Percentiles rank a stretch among this genome's conserved stretches.
Evolutionary conservation across 2,329 filamentous ascomycete species (phyloP).

Genomic region (Trichoderma harzianum): DNA sequence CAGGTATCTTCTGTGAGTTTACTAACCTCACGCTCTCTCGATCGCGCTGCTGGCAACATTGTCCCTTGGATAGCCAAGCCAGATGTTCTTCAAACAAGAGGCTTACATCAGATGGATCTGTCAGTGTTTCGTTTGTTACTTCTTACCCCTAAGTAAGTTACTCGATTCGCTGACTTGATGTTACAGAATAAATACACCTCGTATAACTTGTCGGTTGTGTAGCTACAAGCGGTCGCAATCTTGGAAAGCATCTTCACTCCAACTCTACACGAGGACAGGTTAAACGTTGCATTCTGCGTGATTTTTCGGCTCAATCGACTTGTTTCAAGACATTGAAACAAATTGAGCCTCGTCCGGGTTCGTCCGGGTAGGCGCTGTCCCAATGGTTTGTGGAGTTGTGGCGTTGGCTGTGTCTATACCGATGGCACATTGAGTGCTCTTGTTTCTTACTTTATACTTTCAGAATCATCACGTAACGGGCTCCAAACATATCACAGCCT

Average conservation of each 20-base stretch:
- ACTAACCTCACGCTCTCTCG: background rate
- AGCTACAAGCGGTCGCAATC: background rate
- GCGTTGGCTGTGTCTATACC: background rate
- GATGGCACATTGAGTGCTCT: background rate
- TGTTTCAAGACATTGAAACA: background rate
- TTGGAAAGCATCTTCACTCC: background rate
- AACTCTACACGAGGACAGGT: background rate
- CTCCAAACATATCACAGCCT: background rate
- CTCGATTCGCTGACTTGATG: background rate
- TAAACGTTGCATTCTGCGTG: background rate
- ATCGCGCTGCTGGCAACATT: background rate
- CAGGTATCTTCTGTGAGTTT: background rate
- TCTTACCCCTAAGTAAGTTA: background rate
- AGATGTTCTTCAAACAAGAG: background rate
- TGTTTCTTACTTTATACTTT: background rate
- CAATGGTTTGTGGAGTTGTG: background rate
- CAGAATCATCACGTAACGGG: background rate
- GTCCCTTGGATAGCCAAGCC: background rate
- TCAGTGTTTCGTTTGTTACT: background rate
- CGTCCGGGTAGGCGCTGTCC: background rate
- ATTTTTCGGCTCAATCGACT: background rate
- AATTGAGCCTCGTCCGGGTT: background rate
- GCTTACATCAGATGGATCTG: rapidly evolving
- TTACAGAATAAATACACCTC: background rate
- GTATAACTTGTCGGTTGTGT: rapidly evolving